Percentiles rank a stretch among this genome's conserved stretches.
phyloP scores from a whole-genome alignment of 2,329 filamentous ascomycete genomes.

The Apiospora phragmitis region DNA sequence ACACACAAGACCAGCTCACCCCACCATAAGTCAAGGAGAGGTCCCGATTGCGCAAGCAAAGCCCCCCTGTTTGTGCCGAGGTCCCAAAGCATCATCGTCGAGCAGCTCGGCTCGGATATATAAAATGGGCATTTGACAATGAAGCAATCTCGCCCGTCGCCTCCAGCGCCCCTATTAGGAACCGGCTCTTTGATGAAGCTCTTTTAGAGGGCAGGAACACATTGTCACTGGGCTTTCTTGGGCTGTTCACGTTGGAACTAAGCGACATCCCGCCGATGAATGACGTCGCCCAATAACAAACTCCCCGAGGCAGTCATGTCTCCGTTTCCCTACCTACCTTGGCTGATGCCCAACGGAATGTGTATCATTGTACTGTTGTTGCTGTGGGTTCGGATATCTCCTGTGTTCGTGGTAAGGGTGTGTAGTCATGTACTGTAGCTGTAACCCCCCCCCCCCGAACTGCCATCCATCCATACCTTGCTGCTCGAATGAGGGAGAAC shows the following conservation, averaged over 20 bases:
- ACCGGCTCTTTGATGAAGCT: neutral
- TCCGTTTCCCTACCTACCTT: neutral
- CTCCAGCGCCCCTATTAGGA: neutral
- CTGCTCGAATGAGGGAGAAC: neutral
- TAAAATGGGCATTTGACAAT: neutral
- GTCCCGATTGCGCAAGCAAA: neutral
- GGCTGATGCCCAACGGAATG: neutral
- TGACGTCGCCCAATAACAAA: neutral
- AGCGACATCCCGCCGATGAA: neutral
- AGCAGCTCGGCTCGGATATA: no score
- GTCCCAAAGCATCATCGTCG: neutral
- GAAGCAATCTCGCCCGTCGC: neutral
- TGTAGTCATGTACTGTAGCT: neutral
- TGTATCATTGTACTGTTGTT: neutral
- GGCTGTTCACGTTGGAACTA: neutral
- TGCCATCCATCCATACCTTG: neutral
- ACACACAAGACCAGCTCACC: neutral
- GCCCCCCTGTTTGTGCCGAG: neutral
- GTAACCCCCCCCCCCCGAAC: neutral
- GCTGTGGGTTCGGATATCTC: no score
- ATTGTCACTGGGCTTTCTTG: neutral
- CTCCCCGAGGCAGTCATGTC: neutral
- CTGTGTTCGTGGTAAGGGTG: neutral
- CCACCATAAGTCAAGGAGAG: neutral
- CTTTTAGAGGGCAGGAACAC: neutral